phyloP scores from a whole-genome alignment of 1,284 basidiomycete species.

The Phylloboletellus chloephorus region DNA sequence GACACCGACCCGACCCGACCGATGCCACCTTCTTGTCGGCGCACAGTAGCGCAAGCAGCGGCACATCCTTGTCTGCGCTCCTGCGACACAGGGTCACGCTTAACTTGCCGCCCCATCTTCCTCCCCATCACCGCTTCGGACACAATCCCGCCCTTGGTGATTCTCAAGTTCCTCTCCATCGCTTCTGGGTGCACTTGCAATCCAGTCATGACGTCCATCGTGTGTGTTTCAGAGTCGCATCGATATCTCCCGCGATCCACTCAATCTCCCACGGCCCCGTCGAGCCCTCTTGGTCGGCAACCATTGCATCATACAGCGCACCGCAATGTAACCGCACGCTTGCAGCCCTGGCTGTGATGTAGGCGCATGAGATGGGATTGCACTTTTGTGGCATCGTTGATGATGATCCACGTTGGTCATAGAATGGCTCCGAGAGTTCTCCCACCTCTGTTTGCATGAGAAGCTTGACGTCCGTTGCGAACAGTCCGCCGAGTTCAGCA shows the following conservation, averaged over 20 bases:
- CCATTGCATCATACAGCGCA: conserved; percentile 41
- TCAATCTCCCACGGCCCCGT: conserved; percentile 46
- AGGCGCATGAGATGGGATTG: conserved; percentile 40
- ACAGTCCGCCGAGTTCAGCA: conserved; percentile 38
- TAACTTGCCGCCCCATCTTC: conserved; percentile 37
- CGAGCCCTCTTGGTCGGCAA: conserved; percentile 43
- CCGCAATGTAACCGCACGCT: conserved; percentile 36
- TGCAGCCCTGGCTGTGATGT: conserved; percentile 38
- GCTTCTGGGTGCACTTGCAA: conserved; percentile 36
- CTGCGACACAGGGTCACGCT: conserved; percentile 38
- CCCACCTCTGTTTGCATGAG: conserved; percentile 43
- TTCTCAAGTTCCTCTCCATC: conserved; percentile 37
- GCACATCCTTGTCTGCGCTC: conserved; percentile 23
- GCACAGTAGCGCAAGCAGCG: conserved; percentile 33
- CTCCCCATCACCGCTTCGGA: conserved; percentile 46
- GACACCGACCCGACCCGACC: too few species aligned
- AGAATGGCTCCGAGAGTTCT: conserved; percentile 40
- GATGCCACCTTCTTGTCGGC: conserved; percentile 26
- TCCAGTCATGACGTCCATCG: conserved; percentile 32
- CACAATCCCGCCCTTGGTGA: conserved; percentile 37
- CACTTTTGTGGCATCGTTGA: conserved; percentile 46
- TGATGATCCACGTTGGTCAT: conserved; percentile 38
- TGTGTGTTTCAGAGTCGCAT: conserved; percentile 37
- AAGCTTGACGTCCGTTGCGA: conserved; percentile 40
- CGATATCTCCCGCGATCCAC: conserved; percentile 40